Evolutionary conservation across 129 eudicot species (phyloP), one percentile per base, ranked within the genome.

Genomic region (Escallonia herrerae): DNA sequence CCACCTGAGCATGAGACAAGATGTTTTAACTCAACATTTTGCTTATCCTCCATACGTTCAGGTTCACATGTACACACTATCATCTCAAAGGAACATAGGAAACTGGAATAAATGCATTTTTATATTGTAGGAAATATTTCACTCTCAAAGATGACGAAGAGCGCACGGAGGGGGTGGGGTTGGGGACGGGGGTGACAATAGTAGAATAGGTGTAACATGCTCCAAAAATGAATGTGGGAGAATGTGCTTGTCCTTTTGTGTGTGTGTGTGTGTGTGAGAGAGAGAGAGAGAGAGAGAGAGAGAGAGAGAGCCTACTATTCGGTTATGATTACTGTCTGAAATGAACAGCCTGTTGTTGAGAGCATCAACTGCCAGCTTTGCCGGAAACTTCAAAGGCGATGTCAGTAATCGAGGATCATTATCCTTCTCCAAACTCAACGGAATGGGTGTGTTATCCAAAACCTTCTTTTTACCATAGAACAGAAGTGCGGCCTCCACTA

Each of bases 261-360:
- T 60, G 48, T 53, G 58, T 40, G 59, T 38, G 43, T 48, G 65
- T 45, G 50, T 22, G 33, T 22, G 33, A 0, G 0, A 55, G 37
- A 72, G 39, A 66, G 63, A 57, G 70, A 73, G n/a, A n/a, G n/a
- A n/a, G n/a, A n/a, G n/a, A n/a, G n/a, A n/a, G 70, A 39, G 72
- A 76, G 74, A 59, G 65, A 81, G 63, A 66, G 65, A 68, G 70
- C 96, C 57, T 77, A 93, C 98, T 43, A 93, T 84, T 73, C 98
- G 95, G 81, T 93, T 93, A 67, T 93, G 98, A 76, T 83, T 88
- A 76, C 96, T 93, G 87, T 93, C 98, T 60, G 98, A 93, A 70
- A 93, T 93, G 83, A 93, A 93, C 11, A 93, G 79, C 15, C 98
- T 83, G 75, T 84, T 80, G 80, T 93, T 93, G 76, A 81, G 77